phyloP scores from a whole-genome alignment of 2,329 filamentous ascomycete genomes.

The Dryadomyces quercivorus region DNA sequence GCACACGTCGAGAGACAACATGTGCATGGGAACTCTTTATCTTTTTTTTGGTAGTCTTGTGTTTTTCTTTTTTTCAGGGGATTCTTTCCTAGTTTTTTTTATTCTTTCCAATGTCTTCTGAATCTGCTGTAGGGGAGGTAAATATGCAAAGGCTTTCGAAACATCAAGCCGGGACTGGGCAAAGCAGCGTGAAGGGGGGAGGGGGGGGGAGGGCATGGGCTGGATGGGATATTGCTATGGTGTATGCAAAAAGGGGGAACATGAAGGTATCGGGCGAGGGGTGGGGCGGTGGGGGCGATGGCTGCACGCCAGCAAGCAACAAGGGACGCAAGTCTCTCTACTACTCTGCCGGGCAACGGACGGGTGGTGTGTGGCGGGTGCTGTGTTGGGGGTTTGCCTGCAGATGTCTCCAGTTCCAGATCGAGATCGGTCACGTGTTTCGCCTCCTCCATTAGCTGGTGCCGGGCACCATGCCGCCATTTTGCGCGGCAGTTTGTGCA shows the following conservation, averaged over 20 bases:
- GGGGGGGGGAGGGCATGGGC: not conserved
- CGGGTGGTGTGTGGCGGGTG: too few species aligned
- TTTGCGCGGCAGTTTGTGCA: constrained; percentile 5
- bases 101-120: not conserved
- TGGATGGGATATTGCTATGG: not conserved
- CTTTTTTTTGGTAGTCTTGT: not conserved
- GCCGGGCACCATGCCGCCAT: not conserved
- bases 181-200: not conserved
- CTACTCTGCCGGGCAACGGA: not conserved
- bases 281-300: too few species aligned
- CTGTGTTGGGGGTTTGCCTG: too few species aligned
- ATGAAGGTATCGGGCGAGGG: not conserved
- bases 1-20: too few species aligned
- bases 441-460: too few species aligned
- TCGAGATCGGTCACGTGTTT: too few species aligned
- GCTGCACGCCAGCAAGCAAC: too few species aligned
- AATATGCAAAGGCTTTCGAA: not conserved
- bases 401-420: too few species aligned
- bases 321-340: too few species aligned
- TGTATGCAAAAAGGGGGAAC: not conserved
- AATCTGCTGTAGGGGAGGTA: not conserved
- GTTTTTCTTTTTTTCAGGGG: not conserved
- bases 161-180: not conserved
- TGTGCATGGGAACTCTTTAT: not conserved
- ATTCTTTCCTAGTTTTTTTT: not conserved